These are phyloP conservation scores for Sclerotinia spermophila DNA, from an alignment of 2,329 filamentous ascomycete genomes.

Conservation along the genomic window DNA sequence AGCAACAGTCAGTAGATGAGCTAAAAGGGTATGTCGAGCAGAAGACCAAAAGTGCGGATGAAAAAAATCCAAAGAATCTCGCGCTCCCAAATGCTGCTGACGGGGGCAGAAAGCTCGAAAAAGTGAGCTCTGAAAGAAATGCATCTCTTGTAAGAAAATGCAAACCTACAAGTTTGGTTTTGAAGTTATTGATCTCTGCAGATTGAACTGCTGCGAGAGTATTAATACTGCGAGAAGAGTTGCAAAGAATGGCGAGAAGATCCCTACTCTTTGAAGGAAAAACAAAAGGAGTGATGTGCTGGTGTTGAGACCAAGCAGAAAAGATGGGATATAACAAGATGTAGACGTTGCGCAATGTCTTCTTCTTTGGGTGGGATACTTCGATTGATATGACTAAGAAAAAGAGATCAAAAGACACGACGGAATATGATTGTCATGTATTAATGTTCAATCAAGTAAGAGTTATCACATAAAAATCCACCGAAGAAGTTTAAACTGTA, in stretches of 20 bases:
- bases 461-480: constrained; percentile 1
- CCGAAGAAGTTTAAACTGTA: background rate
- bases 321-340: background rate
- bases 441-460: background rate
- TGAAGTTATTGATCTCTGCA: background rate
- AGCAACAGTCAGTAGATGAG: background rate
- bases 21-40: background rate
- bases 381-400: background rate
- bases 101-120: background rate
- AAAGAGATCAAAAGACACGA: constrained; percentile 2
- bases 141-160: background rate
- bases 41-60: background rate
- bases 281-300: background rate
- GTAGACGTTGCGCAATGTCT: background rate
- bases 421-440: background rate
- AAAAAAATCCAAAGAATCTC: background rate
- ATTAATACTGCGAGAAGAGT: too few species aligned
- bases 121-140: background rate
- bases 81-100: background rate
- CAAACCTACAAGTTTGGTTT: background rate
- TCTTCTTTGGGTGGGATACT: background rate
- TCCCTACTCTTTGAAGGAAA: background rate
- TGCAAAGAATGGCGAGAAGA: background rate
- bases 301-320: constrained; percentile 11
- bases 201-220: too few species aligned